Evolutionary conservation across 2,329 filamentous ascomycete species (phyloP).

Genomic region (Kalmusia sp.): DNA sequence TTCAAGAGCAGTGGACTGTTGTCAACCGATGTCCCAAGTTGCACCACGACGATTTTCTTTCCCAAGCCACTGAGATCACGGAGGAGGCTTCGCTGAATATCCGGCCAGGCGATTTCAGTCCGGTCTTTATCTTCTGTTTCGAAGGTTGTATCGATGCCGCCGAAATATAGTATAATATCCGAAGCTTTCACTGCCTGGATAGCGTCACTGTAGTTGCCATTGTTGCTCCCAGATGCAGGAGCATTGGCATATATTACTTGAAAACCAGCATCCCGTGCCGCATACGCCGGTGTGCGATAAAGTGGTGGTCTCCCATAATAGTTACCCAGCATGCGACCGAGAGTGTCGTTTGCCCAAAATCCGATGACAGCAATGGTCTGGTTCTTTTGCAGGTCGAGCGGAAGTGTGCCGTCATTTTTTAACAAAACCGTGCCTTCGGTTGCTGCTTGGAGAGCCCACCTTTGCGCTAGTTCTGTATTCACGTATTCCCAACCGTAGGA

Average conservation of each 20-base stretch:
- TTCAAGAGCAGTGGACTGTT: slow-evolving; percentile 57
- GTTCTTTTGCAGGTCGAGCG: slow-evolving; percentile 47
- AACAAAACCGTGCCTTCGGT: slow-evolving; percentile 57
- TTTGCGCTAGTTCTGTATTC: slow-evolving; percentile 59
- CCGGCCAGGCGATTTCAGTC: slow-evolving; percentile 59
- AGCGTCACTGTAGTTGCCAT: slow-evolving; percentile 5
- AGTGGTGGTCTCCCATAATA: slow-evolving; percentile 66
- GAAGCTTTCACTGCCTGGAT: slow-evolving; percentile 37
- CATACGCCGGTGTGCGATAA: slow-evolving; percentile 60
- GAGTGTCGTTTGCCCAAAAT: slow-evolving; percentile 64
- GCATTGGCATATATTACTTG: slow-evolving; percentile 44
- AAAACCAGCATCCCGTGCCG: slow-evolving; percentile 56
- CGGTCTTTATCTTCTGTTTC: slow-evolving; percentile 63
- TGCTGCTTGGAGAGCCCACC: slow-evolving; percentile 63
- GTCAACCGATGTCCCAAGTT: slow-evolving; percentile 62
- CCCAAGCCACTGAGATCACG: slow-evolving; percentile 52
- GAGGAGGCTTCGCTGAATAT: slow-evolving; percentile 60
- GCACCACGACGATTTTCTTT: slow-evolving; percentile 61
- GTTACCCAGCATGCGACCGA: slow-evolving; percentile 64
- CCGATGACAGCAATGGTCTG: slow-evolving; percentile 63
- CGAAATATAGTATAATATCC: slow-evolving; percentile 62
- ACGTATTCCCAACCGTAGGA: slow-evolving; percentile 50
- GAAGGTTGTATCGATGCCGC: slow-evolving; percentile 61
- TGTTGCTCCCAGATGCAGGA: slow-evolving; percentile 17
- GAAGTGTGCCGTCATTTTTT: slow-evolving; percentile 59